Evolutionary conservation across 1,284 basidiomycete genomes (phyloP).

Genomic region (Phaffia rhodozyma): DNA sequence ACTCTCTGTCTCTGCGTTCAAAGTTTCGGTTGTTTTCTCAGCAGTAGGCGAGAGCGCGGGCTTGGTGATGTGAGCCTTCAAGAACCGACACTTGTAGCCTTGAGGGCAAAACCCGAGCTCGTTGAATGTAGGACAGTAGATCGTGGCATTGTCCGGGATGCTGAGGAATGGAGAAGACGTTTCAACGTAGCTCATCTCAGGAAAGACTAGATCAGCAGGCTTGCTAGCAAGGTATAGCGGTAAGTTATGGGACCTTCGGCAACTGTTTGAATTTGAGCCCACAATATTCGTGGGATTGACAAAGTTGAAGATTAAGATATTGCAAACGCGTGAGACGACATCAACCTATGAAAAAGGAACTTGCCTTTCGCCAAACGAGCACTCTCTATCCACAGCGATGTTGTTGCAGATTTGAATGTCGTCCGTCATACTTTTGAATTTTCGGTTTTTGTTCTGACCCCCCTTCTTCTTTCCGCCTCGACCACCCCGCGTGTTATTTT

Average conservation of each 20-base stretch:
- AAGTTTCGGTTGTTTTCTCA: background rate
- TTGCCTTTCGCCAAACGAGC: constrained; percentile 22
- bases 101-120: constrained; percentile 63
- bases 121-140: constrained; percentile 58
- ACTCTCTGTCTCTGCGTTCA: too few relatives aligned
- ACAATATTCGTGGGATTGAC: too few relatives aligned
- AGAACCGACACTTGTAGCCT: constrained; percentile 83
- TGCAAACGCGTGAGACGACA: constrained; percentile 2
- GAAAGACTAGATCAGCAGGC: constrained; percentile 56
- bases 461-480: constrained; percentile 37
- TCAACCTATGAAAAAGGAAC: constrained; percentile 12
- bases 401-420: constrained; percentile 28
- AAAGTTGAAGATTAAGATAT: background rate
- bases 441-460: constrained; percentile 59
- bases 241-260: constrained; percentile 71
- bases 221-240: constrained; percentile 62
- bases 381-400: constrained; percentile 20
- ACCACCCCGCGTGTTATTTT: constrained; percentile 26
- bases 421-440: constrained; percentile 42
- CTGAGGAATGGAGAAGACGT: constrained; percentile 45
- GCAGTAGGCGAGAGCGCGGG: constrained; percentile 6
- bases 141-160: constrained; percentile 25
- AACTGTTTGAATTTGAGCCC: constrained; percentile 40
- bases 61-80: constrained; percentile 54
- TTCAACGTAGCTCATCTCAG: constrained; percentile 38